These are phyloP conservation scores for Mucor ambiguus DNA, from an alignment of 371 early-diverging fungal species.

Conservation along the genomic window DNA sequence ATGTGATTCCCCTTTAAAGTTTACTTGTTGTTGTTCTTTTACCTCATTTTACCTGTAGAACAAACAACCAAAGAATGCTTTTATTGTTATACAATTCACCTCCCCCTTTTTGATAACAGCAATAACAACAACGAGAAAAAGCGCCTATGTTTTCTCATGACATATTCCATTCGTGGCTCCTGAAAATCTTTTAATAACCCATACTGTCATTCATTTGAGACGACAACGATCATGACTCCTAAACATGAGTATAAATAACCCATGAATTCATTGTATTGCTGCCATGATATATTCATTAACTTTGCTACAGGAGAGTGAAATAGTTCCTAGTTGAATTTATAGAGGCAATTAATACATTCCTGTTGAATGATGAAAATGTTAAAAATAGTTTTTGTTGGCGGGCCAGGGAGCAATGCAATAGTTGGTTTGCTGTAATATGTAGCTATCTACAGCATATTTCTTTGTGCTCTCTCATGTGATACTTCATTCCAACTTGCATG, in stretches of 20 bases:
- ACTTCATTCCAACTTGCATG: not conserved
- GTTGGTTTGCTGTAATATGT: not conserved
- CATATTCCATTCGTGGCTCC: not conserved
- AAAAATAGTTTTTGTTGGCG: constrained; percentile 4
- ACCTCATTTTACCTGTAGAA: not conserved
- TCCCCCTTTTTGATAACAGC: not conserved
- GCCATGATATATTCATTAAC: not conserved
- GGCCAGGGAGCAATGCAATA: not conserved
- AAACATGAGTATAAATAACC: not conserved
- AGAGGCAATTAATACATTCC: not conserved
- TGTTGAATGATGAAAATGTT: not conserved
- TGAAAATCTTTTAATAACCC: not conserved
- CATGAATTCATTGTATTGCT: not conserved
- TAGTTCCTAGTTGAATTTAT: not conserved
- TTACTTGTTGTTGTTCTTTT: constrained; percentile 1
- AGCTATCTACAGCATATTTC: not conserved
- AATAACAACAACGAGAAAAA: not conserved
- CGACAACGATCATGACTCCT: not conserved
- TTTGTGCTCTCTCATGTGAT: not conserved
- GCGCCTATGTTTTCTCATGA: constrained; percentile 3
- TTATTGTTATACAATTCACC: not conserved
- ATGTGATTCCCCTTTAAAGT: constrained; percentile 2
- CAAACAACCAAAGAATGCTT: not conserved
- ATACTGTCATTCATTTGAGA: not conserved
- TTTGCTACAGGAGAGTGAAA: not conserved